A percentile compares a stretch with the other conserved stretches of the same genome.
phyloP scores from a whole-genome alignment of 805 yeast species.

The Yamadazyma sp. region DNA sequence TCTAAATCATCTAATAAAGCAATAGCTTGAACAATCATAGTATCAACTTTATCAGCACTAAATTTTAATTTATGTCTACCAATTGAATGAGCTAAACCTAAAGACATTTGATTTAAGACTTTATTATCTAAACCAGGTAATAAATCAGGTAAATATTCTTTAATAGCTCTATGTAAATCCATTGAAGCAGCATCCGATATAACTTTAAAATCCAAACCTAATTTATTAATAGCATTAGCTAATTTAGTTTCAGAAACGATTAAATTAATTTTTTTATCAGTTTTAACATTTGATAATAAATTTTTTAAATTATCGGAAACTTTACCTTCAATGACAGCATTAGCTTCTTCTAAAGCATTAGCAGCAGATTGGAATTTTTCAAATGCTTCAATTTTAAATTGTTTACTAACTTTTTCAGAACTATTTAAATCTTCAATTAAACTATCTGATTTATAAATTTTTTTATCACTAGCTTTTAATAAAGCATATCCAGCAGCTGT shows the following conservation, averaged over 20 bases:
- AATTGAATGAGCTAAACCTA: conserved; percentile 97
- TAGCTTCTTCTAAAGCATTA: conserved; percentile 93
- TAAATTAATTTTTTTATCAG: conserved; percentile 80
- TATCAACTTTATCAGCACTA: conserved; percentile 97
- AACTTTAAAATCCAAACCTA: conserved; percentile 82
- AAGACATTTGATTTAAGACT: conserved; percentile 89
- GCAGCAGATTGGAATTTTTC: conserved; percentile 94
- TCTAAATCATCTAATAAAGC: conserved; percentile 95
- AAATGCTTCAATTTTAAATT: conserved; percentile 92
- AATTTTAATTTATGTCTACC: conserved; percentile 98
- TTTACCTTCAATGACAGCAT: conserved; percentile 87
- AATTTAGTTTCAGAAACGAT: conserved; percentile 93
- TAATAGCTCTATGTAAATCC: conserved; percentile 92
- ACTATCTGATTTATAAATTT: conserved; percentile 80
- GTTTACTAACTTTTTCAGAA: conserved; percentile 81
- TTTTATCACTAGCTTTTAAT: conserved; percentile 95
- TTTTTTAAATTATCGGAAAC: conserved; percentile 81
- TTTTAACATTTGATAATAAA: conserved; percentile 70
- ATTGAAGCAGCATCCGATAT: conserved; percentile 93
- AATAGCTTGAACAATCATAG: conserved; percentile 98
- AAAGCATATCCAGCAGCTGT: conserved; percentile 99
- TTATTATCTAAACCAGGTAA: conserved; percentile 88
- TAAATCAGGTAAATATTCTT: conserved; percentile 89
- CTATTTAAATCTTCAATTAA: conserved; percentile 74
- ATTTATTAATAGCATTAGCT: conserved; percentile 93